Conservation (phyloP, 768 basidiomycete genomes). For the Hypsizygus marmoreus region DNA sequence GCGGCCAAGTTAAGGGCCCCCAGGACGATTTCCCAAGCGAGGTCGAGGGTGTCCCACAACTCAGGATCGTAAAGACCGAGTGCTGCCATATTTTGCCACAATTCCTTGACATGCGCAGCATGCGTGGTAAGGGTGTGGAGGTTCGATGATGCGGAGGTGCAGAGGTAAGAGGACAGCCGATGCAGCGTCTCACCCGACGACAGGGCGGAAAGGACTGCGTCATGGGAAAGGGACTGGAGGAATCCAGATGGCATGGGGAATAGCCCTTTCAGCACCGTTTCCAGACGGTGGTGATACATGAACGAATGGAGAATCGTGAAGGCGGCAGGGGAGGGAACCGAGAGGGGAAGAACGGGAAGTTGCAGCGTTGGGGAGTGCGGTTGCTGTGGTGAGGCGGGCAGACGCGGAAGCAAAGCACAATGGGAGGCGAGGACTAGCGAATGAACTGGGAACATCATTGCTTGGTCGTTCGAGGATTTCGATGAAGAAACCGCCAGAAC, state of each 20-base stretch:
- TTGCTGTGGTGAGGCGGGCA: conserved; percentile 40
- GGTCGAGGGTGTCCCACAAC: conserved; percentile 77
- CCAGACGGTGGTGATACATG: conserved; percentile 71
- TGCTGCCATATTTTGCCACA: conserved; percentile 79
- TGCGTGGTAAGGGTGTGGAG: conserved; percentile 50
- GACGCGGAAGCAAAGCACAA: conserved; percentile 56
- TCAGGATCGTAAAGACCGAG: conserved; percentile 73
- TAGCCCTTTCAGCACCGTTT: conserved; percentile 59
- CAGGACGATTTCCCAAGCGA: conserved; percentile 78
- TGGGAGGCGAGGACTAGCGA: conserved; percentile 61
- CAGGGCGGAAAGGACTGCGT: conserved; percentile 43
- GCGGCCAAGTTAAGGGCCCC: conserved; percentile 54
- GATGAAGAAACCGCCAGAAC: conserved; percentile 58
- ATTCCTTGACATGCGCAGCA: conserved; percentile 71
- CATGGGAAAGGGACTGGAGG: conserved; percentile 43
- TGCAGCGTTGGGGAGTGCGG: conserved; percentile 31
- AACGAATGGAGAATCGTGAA: conserved; percentile 66
- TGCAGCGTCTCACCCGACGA: conserved; percentile 55
- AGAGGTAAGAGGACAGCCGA: conserved; percentile 55
- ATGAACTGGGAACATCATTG: conserved; percentile 62
- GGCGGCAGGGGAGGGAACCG: conserved; percentile 72
- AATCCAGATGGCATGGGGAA: conserved; percentile 57
- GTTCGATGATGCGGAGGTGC: conserved; percentile 45
- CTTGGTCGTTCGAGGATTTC: conserved; percentile 41
- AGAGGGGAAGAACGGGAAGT: conserved; percentile 71